Conservation (phyloP, 2,329 filamentous ascomycete species). For the Penicillium sp. region DNA sequence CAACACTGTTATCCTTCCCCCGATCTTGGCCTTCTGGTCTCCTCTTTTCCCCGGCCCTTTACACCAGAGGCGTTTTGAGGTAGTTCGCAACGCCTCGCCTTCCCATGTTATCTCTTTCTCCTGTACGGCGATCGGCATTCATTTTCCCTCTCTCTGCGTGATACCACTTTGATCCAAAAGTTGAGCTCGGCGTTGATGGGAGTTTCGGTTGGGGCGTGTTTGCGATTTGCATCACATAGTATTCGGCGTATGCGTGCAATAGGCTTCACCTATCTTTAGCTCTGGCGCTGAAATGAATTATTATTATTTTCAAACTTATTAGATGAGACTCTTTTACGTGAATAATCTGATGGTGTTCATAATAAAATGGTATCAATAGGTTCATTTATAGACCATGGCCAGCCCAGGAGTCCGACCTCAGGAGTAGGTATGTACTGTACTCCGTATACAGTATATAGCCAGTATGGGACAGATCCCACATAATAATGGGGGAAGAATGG, state of each 20-base stretch:
- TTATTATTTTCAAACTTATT: not conserved
- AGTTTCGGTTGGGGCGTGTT: not conserved
- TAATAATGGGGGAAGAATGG: not conserved
- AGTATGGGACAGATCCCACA: not conserved
- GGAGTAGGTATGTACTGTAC: not conserved
- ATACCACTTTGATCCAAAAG: slow-evolving; percentile 6
- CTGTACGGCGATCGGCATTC: not conserved
- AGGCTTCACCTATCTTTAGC: not conserved
- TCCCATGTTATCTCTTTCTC: not conserved
- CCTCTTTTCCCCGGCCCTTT: not conserved
- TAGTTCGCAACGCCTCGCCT: not conserved
- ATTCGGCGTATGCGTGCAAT: not conserved
- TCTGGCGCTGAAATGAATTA: not conserved
- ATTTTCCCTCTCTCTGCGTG: not conserved
- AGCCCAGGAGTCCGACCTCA: not conserved
- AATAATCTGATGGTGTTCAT: not conserved
- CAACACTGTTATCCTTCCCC: not conserved
- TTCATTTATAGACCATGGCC: not conserved
- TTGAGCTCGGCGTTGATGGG: not conserved
- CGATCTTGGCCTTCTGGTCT: not conserved
- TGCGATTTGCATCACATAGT: not conserved
- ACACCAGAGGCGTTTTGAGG: not conserved
- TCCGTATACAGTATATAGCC: no score
- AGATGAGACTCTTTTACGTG: not conserved
- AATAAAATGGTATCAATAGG: no score